Evolutionary conservation across 164 flowering plant genomes (phyloP), one percentile per base, ranked within the genome.

Genomic region (Buxus sempervirens): DNA sequence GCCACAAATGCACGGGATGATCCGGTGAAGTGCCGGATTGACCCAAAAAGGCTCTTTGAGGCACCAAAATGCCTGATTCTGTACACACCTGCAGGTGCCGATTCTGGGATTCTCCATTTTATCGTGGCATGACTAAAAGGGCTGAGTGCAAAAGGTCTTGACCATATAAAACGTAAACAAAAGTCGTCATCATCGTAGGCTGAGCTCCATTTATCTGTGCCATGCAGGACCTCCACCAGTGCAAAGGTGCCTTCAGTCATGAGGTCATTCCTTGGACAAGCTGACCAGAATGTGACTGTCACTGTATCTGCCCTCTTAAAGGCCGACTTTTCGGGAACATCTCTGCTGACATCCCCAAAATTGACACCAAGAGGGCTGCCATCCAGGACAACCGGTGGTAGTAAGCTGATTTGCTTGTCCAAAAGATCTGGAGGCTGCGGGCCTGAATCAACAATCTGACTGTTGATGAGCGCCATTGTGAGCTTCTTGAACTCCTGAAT

Each of bases 111-210:
- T 71, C 84, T 81, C 99, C 99, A 96, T 63, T 90, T 90, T 5
- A 96, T 83, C 2, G 91, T 87, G 26, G 98, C 99, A 5, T 75
- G 67, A 64, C 99, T 96, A 7, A 70, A 77, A 15, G 89, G 6
- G 55, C 99, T 96, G 21, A 96, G 83, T 62, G 79, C 85, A 9
- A 82, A 60, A 18, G 98, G 99, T 62, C 99, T 82, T 1, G 90
- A 85, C 99, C 99, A 96, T 68, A 78, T 86, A 70, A 88, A 93
- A 0, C 95, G 85, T 15, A 93, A 79, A 74, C 98, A 90, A 75
- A 88, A 89, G 73, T 96, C 99, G 68, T 93, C 99, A n/a, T 96
- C 99, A 51, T 93, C 99, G 67, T 96, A 93, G 54, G 81, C 84
- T 12, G 98, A 96, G 10, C 75, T 69, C 98, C 99, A 96, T 0